Evolutionary conservation across 2,329 filamentous ascomycete species (phyloP), one percentile per base, ranked within the genome.

Genomic region (Ophiosphaerella herpotricha): DNA sequence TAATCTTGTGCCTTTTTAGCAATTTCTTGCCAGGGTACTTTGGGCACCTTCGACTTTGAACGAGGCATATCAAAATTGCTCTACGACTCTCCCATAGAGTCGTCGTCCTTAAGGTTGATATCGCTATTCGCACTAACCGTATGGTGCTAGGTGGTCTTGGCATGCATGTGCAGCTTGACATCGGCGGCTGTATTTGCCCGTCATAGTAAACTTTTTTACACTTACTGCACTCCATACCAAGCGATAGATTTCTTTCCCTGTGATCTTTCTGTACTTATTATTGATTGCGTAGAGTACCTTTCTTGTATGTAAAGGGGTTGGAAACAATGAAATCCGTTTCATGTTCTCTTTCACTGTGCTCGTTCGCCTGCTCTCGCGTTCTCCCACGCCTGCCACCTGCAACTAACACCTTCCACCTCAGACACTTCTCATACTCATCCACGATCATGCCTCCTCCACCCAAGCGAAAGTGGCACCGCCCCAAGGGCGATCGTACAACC

Each of bases 1-100:
- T 69, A 35, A n/a, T 54, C 38, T 45, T 64, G 64, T 5, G 66
- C 66, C 42, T 67, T 58, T 47, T 54, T 43, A 14, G 64, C 65
- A 16, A 69, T 54, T 1, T 58, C 56, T 37, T 63, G 55, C 66
- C 66, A 71, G 24, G 58, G 41, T 16, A 46, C 46, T 38, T 51
- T 57, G 0, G 49, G 14, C 2, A 23, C 33, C n/a, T 52, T 46
- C 4, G 33, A 29, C 29, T 48, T 61, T 16, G 53, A 36, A n/a
- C 50, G 31, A 39, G 54, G 48, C 35, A 46, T 53, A 1, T 14
- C 26, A 14, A 41, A 31, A n/a, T 2, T 24, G 9, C 11, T 23
- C 13, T 7, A 9, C 1, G 7, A 13, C 8, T 24, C 3, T 12
- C 14, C 16, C 16, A 18, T 39, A 3, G 26, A 29, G 18, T 5